These are phyloP conservation scores for Fomitopsis serialis DNA, from an alignment of 768 basidiomycete genomes.

Conservation along the genomic window DNA sequence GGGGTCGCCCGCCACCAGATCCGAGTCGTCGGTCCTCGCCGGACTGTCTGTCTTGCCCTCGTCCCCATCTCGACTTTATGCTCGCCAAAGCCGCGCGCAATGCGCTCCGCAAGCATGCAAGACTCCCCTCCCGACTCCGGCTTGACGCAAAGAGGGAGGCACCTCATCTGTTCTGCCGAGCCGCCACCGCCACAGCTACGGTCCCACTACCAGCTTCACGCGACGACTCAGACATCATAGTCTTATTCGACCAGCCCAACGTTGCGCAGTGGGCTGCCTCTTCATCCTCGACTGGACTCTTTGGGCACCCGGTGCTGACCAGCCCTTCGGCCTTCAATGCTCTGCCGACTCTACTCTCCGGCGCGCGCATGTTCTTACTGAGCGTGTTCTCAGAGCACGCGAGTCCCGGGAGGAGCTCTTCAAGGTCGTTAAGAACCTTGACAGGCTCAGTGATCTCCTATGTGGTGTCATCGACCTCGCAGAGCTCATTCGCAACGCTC, in stretches of 20 bases:
- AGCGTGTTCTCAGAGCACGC: slow-evolving; percentile 72
- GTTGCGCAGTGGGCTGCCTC: slow-evolving; percentile 32
- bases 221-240: slow-evolving; percentile 62
- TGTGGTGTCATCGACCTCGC: slow-evolving; percentile 97
- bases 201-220: slow-evolving; percentile 51
- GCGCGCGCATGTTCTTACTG: slow-evolving; percentile 78
- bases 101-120: slow-evolving; percentile 33
- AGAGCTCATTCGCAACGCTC: slow-evolving; percentile 88
- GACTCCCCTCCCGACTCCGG: slow-evolving; percentile 34
- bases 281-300: slow-evolving; percentile 69
- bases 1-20: no score
- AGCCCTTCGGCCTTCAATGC: slow-evolving; percentile 63
- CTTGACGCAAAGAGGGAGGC: slow-evolving; percentile 29
- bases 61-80: slow-evolving; percentile 24
- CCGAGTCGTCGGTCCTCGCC: no score
- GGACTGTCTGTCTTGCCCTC: not conserved
- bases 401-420: slow-evolving; percentile 70
- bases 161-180: slow-evolving; percentile 4
- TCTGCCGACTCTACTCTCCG: slow-evolving; percentile 77
- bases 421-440: slow-evolving; percentile 91
- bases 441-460: slow-evolving; percentile 91
- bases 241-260: slow-evolving; percentile 67
- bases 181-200: slow-evolving; percentile 36
- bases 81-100: slow-evolving; percentile 33
- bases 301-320: slow-evolving; percentile 71